Base-by-base conservation (phyloP, 371 early-diverging fungal genomes). In the Lichtheimia hyalospora region DNA sequence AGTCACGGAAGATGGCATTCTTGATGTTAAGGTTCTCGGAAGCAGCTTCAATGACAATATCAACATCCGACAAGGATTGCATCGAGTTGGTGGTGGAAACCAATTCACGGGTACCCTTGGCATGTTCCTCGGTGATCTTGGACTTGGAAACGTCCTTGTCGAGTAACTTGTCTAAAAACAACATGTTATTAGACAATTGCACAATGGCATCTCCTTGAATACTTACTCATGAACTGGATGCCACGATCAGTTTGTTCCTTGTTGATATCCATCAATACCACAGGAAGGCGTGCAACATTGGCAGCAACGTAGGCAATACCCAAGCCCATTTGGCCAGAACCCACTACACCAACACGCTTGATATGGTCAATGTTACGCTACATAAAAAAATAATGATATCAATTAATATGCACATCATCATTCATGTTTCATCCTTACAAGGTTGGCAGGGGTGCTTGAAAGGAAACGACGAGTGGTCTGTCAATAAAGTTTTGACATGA, bases 271-370 rank as follows among this genome's bases (percentile, higher is more conserved):
- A 95, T 75, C 50, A 96, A 65, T 40, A 91, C 71, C 2, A 94
- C 93, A 23, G 88, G 87, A 23, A 91, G 71, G 67, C 90, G 85
- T 54, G 96, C 90, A 4, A 88, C 83, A 43, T 88, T 86, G 25
- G 97, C 96, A 39, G 93, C 87, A n/a, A 98, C 99, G 54, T 93
- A 89, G 5, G 94, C 97, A 66, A 98, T 98, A 41, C 99, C 99
- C 52, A 91, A 75, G 25, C 99, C 95, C 93, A 93, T 93, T 75
- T 93, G 93, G 6, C 93, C 93, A 6, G 92, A 84, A 50, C 93
- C 93, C 54, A 93, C 81, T 43, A 93, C 86, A 63, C 91, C 89
- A 42, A 93, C 73, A 27, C 77, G 73, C 66, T 84, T 83, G 40
- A 87, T 76, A 46, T 71, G 66, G 42, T 66, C 68, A 54, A 68